These are phyloP conservation scores for Cymodocea nodosa DNA, from an alignment of 116 monocot species.

Conservation along the genomic window DNA sequence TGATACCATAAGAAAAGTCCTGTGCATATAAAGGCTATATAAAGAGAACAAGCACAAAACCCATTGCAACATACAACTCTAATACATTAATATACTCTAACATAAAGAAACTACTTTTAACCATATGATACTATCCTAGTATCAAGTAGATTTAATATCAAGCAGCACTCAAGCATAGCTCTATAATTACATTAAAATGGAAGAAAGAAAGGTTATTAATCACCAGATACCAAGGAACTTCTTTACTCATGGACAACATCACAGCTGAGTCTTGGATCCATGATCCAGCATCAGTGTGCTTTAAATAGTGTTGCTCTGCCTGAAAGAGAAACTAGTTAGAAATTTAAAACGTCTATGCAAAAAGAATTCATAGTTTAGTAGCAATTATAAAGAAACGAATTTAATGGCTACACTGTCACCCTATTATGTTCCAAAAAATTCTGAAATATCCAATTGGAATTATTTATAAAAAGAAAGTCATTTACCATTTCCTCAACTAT, in stretches of 20 bases:
- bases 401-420: background rate
- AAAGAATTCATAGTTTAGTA: background rate
- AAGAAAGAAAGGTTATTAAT: conserved; percentile 7
- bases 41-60: too few species aligned
- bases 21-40: too few species aligned
- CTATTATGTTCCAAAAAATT: too few species aligned
- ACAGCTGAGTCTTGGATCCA: conserved; percentile 96
- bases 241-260: conserved; percentile 78
- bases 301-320: conserved; percentile 91
- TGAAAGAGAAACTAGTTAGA: conserved; percentile 15
- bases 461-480: background rate
- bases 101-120: too few species aligned
- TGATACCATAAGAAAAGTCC: too few species aligned
- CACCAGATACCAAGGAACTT: conserved; percentile 96
- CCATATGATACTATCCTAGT: too few species aligned
- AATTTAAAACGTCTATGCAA: background rate
- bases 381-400: background rate
- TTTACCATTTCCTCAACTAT: conserved; percentile 91
- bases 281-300: conserved; percentile 96
- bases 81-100: too few species aligned
- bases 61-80: too few species aligned
- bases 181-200: background rate
- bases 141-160: background rate
- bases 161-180: background rate
- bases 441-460: background rate